phyloP scores from a whole-genome alignment of 331 rosid genomes.

The Saraca asoca region DNA sequence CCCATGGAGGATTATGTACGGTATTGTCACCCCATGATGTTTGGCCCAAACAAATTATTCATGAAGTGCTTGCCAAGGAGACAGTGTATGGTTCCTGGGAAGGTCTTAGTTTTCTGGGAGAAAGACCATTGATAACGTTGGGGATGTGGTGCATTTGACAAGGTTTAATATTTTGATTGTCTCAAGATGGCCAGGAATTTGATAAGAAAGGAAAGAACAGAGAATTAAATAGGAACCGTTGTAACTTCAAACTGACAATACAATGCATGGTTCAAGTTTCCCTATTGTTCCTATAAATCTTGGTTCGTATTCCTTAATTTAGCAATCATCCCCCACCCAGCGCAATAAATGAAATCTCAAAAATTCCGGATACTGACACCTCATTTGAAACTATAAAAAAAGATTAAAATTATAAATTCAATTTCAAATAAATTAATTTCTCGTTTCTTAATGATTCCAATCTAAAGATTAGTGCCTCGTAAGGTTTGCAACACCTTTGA shows the following conservation, averaged over 20 bases:
- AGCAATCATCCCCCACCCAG: neutral
- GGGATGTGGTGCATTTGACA: constrained; percentile 30
- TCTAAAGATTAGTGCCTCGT: no score
- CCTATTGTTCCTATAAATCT: neutral
- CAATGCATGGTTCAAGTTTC: neutral
- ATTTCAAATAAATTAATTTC: no score
- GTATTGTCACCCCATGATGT: neutral
- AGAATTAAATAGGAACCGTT: constrained; percentile 19
- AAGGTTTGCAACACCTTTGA: no score
- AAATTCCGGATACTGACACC: no score
- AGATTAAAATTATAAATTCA: no score
- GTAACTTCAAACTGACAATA: constrained; percentile 28
- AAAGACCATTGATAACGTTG: constrained; percentile 19
- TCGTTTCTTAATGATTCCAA: no score
- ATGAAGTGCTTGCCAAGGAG: constrained; percentile 19
- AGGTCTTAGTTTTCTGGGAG: constrained; percentile 25
- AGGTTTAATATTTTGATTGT: constrained; percentile 31
- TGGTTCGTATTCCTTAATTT: neutral
- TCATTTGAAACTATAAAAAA: no score
- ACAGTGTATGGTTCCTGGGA: constrained; percentile 25
- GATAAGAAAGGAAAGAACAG: constrained; percentile 3
- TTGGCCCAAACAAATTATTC: no score
- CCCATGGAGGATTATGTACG: constrained; percentile 8
- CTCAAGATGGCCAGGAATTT: constrained; percentile 16
- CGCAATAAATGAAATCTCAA: neutral